Conservation (phyloP, 768 basidiomycete species). For the Pseudohyphozyma bogoriensis region DNA sequence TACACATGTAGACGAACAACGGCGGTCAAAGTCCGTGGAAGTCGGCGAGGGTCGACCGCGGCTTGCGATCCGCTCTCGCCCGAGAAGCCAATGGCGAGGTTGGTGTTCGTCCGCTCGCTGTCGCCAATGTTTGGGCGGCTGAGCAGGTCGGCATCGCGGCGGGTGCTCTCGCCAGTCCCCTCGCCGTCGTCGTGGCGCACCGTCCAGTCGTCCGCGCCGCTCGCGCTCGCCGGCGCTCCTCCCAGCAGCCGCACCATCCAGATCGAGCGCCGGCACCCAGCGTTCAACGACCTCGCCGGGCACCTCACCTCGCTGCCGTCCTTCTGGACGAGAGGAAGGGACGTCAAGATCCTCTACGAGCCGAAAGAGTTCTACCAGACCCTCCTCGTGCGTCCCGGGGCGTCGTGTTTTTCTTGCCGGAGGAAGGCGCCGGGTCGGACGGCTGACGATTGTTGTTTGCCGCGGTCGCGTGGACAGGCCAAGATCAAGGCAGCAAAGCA, state of each 20-base stretch:
- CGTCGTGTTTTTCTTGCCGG: not conserved
- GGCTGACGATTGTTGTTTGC: not conserved
- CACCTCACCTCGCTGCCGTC: conserved; percentile 38
- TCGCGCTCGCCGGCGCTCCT: too few relatives aligned
- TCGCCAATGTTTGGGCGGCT: not conserved
- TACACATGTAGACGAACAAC: too few relatives aligned
- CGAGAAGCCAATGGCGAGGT: not conserved
- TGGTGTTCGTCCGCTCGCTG: too few relatives aligned
- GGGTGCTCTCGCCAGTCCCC: not conserved
- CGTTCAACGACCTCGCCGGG: conserved; percentile 2
- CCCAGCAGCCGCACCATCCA: too few relatives aligned
- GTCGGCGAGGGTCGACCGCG: too few relatives aligned
- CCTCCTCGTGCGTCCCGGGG: conserved; percentile 45
- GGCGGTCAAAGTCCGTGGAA: too few relatives aligned
- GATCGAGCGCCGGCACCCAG: conserved; percentile 6
- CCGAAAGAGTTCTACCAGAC: conserved; percentile 52
- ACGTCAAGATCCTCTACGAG: conserved; percentile 49
- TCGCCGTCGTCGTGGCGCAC: not conserved
- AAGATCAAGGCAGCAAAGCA: conserved; percentile 66
- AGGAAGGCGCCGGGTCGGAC: not conserved
- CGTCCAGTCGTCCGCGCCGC: not conserved
- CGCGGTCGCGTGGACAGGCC: conserved; percentile 43
- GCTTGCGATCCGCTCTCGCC: not conserved
- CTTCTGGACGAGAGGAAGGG: conserved; percentile 44
- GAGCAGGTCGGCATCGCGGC: too few relatives aligned